Evolutionary conservation across 106 monocot genomes (phyloP).

Genomic region (Gastrodia elata): DNA sequence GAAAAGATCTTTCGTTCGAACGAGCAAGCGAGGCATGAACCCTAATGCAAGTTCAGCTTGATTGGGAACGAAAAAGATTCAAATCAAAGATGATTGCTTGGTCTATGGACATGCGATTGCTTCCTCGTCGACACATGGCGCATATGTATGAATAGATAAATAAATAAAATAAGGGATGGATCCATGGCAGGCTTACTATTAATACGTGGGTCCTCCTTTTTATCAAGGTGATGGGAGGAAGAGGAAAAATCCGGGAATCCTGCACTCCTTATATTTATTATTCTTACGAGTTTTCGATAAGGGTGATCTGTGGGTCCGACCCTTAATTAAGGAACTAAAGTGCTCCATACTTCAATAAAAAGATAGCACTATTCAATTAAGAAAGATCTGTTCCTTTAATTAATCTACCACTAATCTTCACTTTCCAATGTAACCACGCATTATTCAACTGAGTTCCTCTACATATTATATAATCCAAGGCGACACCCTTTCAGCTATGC

Average conservation of each 20-base stretch:
- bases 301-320: neutral
- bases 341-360: neutral
- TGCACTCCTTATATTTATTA: neutral
- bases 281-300: neutral
- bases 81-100: no score
- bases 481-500: no score
- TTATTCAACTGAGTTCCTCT: no score
- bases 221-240: neutral
- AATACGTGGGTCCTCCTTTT: neutral
- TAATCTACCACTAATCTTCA: no score
- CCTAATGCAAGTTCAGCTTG: no score
- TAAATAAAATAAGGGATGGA: neutral
- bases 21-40: no score
- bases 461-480: no score
- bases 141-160: neutral
- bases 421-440: no score
- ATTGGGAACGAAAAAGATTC: no score
- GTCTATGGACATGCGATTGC: neutral
- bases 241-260: neutral
- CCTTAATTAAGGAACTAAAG: neutral
- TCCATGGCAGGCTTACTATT: neutral
- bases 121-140: neutral
- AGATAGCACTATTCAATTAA: neutral
- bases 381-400: neutral
- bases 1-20: no score